Base-by-base conservation (phyloP, 805 yeast genomes). In the Ogataea ramenticola region DNA sequence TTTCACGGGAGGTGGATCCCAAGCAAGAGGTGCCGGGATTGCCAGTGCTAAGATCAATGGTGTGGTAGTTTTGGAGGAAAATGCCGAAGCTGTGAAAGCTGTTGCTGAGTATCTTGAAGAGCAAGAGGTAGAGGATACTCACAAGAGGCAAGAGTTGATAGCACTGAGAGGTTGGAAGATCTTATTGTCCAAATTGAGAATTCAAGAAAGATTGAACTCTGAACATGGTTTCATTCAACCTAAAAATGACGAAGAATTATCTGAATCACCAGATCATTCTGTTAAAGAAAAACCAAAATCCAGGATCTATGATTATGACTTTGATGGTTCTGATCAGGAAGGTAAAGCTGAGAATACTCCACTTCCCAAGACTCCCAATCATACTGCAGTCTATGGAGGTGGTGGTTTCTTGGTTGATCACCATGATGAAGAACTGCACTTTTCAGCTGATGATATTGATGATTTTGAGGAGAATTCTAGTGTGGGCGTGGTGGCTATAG, bases 41-140 rank as follows among this genome's bases (percentile, higher is more conserved):
- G 80, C 84, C 0, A 80, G 78, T 11, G 91, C 95, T 0, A 67
- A 70, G 43, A 73, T 79, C 36, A 79, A 80, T 4, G 98, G 98
- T 2, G 74, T 88, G 22, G 82, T 93, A 1, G 82, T 89, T 6
- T 82, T 85, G 4, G 55, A 56, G 21, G 82, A 80, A 53, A 78
- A 64, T 47, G 65, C 67, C 46, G 87, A 80, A 33, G 90, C 89
- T 0, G 68, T 86, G 33, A 53, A 62, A 22, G 63, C 69, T 0
- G 80, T 80, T 1, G 63, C 74, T 37, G 71, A 74, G 10, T 67
- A 70, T 20, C 55, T 82, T 20, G 54, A 66, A 42, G 75, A 72
- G 19, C 79, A 78, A 46, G 77, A 74, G 42, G 64, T 62, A 22
- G 73, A 74, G 30, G 72, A 71, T 11, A 68, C 68, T 42, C 56